Base-by-base conservation (phyloP, 257 asterid species). In the Solanum bukasovii region DNA sequence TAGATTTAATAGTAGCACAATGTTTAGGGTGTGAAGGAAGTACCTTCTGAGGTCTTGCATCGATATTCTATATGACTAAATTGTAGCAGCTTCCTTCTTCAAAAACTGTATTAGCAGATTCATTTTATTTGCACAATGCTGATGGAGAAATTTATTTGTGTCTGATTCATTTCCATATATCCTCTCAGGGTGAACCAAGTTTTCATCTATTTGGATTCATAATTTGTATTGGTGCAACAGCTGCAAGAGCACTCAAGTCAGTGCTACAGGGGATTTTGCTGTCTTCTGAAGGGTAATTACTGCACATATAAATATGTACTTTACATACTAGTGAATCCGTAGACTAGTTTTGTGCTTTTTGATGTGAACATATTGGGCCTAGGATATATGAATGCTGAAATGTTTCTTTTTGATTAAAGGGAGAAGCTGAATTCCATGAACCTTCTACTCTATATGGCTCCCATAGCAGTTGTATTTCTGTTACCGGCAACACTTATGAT, bases 351-450 rank as follows among this genome's bases (percentile, higher is more conserved):
- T 82, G 86, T 82, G 44, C 71, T 49, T 82, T 18, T 49, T 49
- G 31, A 49, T 49, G 44, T 27, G 68, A 46, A 46, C 40, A 33
- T 86, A 27, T 33, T 34, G 71, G 72, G 59, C 4, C 14, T 81
- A 46, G 68, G 68, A 46, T 46, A 46, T 46, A 49, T 49, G 74
- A 38, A 85, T 84, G 75, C 92, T 92, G 90, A 92, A 56, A 70
- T 61, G 6, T 85, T 49, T 87, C 13, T 23, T 87, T 86, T 83
- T 84, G 29, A 82, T 3, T 82, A 21, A 74, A 93, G 96, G 93
- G 96, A 93, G 87, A 93, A 92, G 89, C 89, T 93, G 87, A 92
- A 93, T 87, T 93, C 96, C 31, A 93, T 93, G 96, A 93, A 92
- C 88, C 94, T 93, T 88, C 91, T 93, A 52, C 90, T 93, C 61